A percentile compares a stretch with the other conserved stretches of the same genome.
These are phyloP conservation scores for Aschersonia sp. DNA, from an alignment of 2,329 filamentous ascomycete genomes.

Conservation along the genomic window DNA sequence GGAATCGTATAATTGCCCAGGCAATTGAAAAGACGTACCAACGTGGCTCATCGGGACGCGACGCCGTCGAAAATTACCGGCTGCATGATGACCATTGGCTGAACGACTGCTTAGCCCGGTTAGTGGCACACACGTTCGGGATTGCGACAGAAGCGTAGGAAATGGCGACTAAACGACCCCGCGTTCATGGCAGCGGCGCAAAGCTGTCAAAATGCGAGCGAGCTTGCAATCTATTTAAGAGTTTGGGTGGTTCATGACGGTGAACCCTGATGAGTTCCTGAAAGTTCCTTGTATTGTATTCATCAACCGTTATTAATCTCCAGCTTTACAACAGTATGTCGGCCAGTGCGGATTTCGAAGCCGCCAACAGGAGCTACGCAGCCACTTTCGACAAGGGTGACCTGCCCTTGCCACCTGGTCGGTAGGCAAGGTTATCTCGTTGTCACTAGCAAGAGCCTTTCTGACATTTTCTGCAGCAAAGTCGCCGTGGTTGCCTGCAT, in stretches of 20 bases:
- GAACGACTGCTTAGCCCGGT: neutral
- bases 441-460: neutral
- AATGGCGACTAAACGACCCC: neutral
- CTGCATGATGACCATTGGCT: neutral
- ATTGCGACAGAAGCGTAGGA: neutral
- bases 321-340: slow-evolving; percentile 4
- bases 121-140: neutral
- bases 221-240: too few relatives aligned
- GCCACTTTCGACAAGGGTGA: slow-evolving; percentile 53
- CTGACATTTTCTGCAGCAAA: slow-evolving; percentile 11
- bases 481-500: slow-evolving; percentile 53
- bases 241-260: neutral
- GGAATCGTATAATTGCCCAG: too few relatives aligned
- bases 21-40: neutral
- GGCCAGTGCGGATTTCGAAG: slow-evolving; percentile 12
- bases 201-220: neutral
- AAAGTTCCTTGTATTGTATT: neutral
- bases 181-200: neutral
- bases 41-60: neutral
- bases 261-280: neutral
- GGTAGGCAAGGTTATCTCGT: slow-evolving; percentile 21
- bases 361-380: slow-evolving; percentile 35
- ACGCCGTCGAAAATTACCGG: neutral
- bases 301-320: neutral
- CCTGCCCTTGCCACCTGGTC: slow-evolving; percentile 46